phyloP scores from a whole-genome alignment of 106 monocot species.

The Allium sativum region DNA sequence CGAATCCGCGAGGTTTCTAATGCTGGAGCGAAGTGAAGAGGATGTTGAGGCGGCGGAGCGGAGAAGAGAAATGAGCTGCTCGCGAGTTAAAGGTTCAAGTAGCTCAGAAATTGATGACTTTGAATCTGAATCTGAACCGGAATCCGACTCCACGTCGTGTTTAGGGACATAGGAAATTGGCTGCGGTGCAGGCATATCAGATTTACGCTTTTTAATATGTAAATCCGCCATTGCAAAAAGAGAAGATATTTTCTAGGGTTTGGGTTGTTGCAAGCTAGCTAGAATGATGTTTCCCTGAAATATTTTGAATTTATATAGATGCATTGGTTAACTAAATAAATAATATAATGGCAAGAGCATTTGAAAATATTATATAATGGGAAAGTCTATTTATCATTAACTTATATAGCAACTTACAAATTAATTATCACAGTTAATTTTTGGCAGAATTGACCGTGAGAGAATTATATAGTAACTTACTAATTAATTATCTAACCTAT shows the following conservation, averaged over 20 bases:
- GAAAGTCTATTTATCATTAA: too few species aligned
- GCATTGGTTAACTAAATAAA: too few species aligned
- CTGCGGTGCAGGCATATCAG: not conserved
- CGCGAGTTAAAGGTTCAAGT: conserved; percentile 1
- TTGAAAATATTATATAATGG: too few species aligned
- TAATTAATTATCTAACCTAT: too few species aligned
- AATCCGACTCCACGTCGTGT: not conserved
- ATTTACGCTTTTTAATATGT: not conserved
- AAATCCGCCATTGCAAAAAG: not conserved
- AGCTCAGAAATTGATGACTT: conserved; percentile 2
- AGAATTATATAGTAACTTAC: too few species aligned
- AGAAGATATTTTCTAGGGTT: not conserved
- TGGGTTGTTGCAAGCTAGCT: not conserved
- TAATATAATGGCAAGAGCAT: too few species aligned
- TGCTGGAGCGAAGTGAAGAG: conserved; percentile 1
- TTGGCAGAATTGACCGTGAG: too few species aligned
- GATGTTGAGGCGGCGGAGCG: conserved; percentile 1
- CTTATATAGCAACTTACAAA: too few species aligned
- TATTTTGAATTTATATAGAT: too few species aligned
- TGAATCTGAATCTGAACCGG: not conserved
- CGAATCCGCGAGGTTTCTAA: conserved; percentile 8
- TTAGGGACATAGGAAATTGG: conserved; percentile 1
- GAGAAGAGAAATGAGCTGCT: conserved; percentile 9
- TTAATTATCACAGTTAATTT: too few species aligned
- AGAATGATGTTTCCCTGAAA: too few species aligned